Evolutionary conservation across 1,284 basidiomycete species (phyloP).

Genomic region (Mixia osmundae): DNA sequence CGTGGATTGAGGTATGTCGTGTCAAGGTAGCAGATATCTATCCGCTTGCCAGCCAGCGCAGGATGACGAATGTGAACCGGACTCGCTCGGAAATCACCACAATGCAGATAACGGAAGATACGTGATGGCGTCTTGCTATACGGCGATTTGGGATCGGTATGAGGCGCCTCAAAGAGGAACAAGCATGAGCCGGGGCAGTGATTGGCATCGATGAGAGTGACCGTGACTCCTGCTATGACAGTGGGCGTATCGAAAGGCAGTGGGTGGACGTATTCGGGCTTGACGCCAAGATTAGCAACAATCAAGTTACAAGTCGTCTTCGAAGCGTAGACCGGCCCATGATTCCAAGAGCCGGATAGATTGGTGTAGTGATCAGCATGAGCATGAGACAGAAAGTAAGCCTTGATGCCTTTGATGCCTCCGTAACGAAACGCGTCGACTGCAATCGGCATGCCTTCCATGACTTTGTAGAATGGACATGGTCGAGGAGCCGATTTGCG

Average conservation of each 20-base stretch:
- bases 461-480: slow-evolving; percentile 68
- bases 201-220: slow-evolving; percentile 90
- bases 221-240: slow-evolving; percentile 53
- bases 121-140: slow-evolving; percentile 37
- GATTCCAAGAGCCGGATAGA: slow-evolving; percentile 60
- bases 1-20: slow-evolving; percentile 88
- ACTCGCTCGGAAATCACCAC: slow-evolving; percentile 46
- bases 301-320: slow-evolving; percentile 61
- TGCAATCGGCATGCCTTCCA: slow-evolving; percentile 90
- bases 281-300: slow-evolving; percentile 64
- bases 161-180: slow-evolving; percentile 77
- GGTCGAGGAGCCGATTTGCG: slow-evolving; percentile 18
- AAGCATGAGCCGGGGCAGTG: slow-evolving; percentile 80
- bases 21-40: slow-evolving; percentile 81
- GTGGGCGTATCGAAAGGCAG: slow-evolving; percentile 56
- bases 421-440: slow-evolving; percentile 92
- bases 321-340: slow-evolving; percentile 86
- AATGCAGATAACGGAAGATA: slow-evolving; percentile 74
- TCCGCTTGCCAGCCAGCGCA: slow-evolving; percentile 43
- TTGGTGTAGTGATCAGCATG: slow-evolving; percentile 90
- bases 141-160: slow-evolving; percentile 65
- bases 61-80: slow-evolving; percentile 65
- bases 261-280: slow-evolving; percentile 61
- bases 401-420: slow-evolving; percentile 17
- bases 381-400: slow-evolving; percentile 33